phyloP scores from a whole-genome alignment of 148 eudicot species.

The Silene conica region DNA sequence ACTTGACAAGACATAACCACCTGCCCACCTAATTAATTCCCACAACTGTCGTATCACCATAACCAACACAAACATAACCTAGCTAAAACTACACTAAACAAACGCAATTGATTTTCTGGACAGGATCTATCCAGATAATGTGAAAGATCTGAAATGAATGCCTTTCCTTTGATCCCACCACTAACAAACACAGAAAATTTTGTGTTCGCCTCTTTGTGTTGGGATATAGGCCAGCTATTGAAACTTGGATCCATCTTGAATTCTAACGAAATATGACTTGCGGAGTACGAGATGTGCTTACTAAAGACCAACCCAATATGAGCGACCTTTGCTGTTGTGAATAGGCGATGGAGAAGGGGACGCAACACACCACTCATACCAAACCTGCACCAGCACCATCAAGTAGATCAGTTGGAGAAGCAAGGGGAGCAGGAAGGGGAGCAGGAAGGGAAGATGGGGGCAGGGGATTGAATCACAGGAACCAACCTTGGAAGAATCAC shows the following conservation, averaged over 20 bases:
- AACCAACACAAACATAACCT: neutral
- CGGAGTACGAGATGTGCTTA: neutral
- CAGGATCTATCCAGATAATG: neutral
- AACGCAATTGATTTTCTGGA: neutral
- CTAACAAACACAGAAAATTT: no score
- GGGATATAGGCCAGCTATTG: neutral
- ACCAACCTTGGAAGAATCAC: constrained; percentile 73
- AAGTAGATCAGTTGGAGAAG: neutral
- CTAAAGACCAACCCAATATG: constrained; percentile 95
- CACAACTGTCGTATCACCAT: neutral
- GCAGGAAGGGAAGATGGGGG: neutral
- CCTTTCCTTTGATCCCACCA: neutral
- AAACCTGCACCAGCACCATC: constrained; percentile 48
- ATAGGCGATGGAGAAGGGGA: constrained; percentile 63
- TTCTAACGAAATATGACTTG: neutral
- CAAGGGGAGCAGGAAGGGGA: neutral
- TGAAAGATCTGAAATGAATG: neutral
- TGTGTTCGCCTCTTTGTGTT: neutral
- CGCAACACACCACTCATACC: constrained; percentile 92
- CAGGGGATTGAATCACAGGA: neutral
- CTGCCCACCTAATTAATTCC: neutral
- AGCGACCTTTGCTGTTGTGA: constrained; percentile 86
- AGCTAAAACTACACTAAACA: no score
- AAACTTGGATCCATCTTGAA: neutral
- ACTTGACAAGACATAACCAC: no score